phyloP scores from a whole-genome alignment of 2,329 filamentous ascomycete genomes.

The Xylogone sp. region DNA sequence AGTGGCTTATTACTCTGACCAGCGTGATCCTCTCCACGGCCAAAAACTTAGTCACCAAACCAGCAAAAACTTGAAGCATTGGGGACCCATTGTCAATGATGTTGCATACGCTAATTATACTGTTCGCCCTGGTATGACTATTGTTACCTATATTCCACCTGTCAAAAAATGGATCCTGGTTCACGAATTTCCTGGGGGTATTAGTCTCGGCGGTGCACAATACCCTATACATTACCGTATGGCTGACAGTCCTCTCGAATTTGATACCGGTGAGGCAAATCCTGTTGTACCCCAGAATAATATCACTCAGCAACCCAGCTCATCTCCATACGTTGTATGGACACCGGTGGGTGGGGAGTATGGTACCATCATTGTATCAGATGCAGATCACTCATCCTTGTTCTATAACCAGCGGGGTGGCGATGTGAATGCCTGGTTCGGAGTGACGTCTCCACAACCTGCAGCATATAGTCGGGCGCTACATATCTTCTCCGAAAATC shows the following conservation, averaged over 20 bases:
- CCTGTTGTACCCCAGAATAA: background rate
- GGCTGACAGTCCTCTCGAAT: slow-evolving; percentile 2
- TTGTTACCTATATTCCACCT: slow-evolving; percentile 46
- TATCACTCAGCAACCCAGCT: background rate
- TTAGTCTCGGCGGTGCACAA: slow-evolving; percentile 1
- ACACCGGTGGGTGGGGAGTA: slow-evolving; percentile 1
- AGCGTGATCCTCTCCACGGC: slow-evolving; percentile 58
- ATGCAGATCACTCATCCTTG: background rate
- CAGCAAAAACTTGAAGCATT: slow-evolving; percentile 52
- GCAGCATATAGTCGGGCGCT: background rate
- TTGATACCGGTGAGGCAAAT: background rate
- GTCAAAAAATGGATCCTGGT: slow-evolving; percentile 52
- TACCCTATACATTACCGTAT: slow-evolving; percentile 5
- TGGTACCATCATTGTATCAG: background rate
- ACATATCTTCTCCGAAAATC: background rate
- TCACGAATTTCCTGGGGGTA: slow-evolving; percentile 46
- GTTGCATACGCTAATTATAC: slow-evolving; percentile 55
- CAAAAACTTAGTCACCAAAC: slow-evolving; percentile 66
- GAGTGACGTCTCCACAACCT: background rate
- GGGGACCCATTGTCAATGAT: slow-evolving; percentile 57
- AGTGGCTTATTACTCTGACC: slow-evolving; percentile 66
- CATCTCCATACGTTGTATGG: slow-evolving; percentile 10
- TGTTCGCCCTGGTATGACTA: slow-evolving; percentile 63
- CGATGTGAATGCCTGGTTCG: too few species aligned
- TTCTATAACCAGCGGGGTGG: background rate